Conservation (phyloP, 345 rosid species). For the Linum trigynum region DNA sequence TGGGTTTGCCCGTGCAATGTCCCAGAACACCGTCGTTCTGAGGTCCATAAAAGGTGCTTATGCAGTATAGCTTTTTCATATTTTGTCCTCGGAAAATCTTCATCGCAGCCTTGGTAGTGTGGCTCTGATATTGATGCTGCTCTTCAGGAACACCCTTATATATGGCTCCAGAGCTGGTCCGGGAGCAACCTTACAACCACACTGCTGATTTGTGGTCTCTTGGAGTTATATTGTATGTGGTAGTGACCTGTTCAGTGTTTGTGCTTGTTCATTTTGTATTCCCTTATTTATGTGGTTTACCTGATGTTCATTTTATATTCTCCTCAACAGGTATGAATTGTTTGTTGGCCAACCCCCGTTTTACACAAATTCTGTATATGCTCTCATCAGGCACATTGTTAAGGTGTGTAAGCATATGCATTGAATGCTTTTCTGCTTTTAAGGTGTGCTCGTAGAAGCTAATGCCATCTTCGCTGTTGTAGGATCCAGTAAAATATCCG, state of each 20-base stretch:
- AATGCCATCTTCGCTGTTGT: conserved; percentile 25
- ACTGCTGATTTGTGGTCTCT: conserved; percentile 98
- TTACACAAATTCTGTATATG: conserved; percentile 95
- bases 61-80: not conserved
- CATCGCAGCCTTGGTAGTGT: not conserved
- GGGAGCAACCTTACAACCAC: conserved; percentile 97
- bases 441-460: conserved; percentile 21
- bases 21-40: conserved; percentile 89
- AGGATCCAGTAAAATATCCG: conserved; percentile 98
- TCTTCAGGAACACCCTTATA: conserved; percentile 80
- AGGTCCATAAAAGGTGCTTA: conserved; percentile 83
- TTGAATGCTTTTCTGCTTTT: conserved; percentile 12
- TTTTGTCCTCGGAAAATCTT: conserved; percentile 1
- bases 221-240: conserved; percentile 88
- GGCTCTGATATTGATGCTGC: conserved; percentile 8
- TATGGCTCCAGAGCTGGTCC: conserved; percentile 97
- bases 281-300: conserved; percentile 5
- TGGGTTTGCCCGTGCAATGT: conserved; percentile 99
- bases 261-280: not conserved
- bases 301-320: conserved; percentile 7
- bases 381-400: conserved; percentile 91
- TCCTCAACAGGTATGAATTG: conserved; percentile 69
- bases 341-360: conserved; percentile 98
- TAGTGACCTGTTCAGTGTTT: not conserved
- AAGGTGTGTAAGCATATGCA: conserved; percentile 41